phyloP scores from a whole-genome alignment of 306 rosid species.

The barrel medic (Medicago truncatula) region MtrunA17r5.0-ANR NC_053048.1:29670501-29671000 shows the following conservation, averaged over 20 bases:
- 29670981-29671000: slow-evolving; percentile 63
- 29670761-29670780: slow-evolving; percentile 43
- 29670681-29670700: slow-evolving; percentile 25
- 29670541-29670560: neutral
- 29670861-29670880: slow-evolving; percentile 40
- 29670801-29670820: slow-evolving; percentile 42
- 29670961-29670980: slow-evolving; percentile 51
- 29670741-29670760: slow-evolving; percentile 16
- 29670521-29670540: neutral
- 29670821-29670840: slow-evolving; percentile 36
- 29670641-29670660: neutral
- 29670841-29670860: slow-evolving; percentile 32
- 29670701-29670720: neutral
- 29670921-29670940: slow-evolving; percentile 31
- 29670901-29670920: slow-evolving; percentile 22
- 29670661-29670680: neutral
- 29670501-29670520: neutral
- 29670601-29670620: slow-evolving; percentile 15
- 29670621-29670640: neutral
- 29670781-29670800: slow-evolving; percentile 38
- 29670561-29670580: neutral
- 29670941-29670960: slow-evolving; percentile 5
- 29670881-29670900: slow-evolving; percentile 34
- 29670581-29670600: neutral
- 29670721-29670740: slow-evolving; percentile 15